Evolutionary conservation across 129 eudicot species (phyloP).

Genomic region (Rutidosis leptorrhynchoides): DNA sequence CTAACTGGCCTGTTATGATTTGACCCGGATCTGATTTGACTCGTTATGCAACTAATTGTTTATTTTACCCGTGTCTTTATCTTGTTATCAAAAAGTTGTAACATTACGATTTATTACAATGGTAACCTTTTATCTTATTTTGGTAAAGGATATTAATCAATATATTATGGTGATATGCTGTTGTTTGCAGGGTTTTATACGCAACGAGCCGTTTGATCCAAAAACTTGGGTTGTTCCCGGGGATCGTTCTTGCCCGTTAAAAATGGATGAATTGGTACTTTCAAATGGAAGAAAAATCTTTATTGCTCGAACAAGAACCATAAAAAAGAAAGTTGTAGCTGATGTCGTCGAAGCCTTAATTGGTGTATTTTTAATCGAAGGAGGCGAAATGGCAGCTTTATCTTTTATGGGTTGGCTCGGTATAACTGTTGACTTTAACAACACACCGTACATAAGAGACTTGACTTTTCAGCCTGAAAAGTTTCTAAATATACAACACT

Average conservation of each 20-base stretch:
- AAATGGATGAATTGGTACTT: slow-evolving; percentile 37
- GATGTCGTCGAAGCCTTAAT: slow-evolving; percentile 89
- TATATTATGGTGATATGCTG: slow-evolving; percentile 9
- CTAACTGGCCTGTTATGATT: no score
- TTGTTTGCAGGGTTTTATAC: slow-evolving; percentile 70
- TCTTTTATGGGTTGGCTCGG: slow-evolving; percentile 87
- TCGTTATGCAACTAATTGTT: background rate
- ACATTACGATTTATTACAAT: background rate
- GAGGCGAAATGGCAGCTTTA: slow-evolving; percentile 78
- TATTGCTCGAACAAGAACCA: slow-evolving; percentile 27
- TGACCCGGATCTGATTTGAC: background rate
- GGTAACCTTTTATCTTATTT: background rate
- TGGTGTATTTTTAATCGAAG: slow-evolving; percentile 61
- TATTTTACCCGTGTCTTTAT: background rate
- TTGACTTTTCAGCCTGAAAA: slow-evolving; percentile 38
- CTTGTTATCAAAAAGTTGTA: background rate
- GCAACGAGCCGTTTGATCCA: slow-evolving; percentile 66
- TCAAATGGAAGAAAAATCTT: slow-evolving; percentile 41
- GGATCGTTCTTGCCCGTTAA: slow-evolving; percentile 20
- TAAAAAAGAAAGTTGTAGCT: slow-evolving; percentile 65
- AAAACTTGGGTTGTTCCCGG: slow-evolving; percentile 82
- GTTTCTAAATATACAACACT: slow-evolving; percentile 33
- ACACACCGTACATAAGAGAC: slow-evolving; percentile 38
- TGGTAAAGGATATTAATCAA: slow-evolving; percentile 3
- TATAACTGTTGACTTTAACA: slow-evolving; percentile 50